Evolutionary conservation across 2,329 filamentous ascomycete species (phyloP), one percentile per base, ranked within the genome.

Genomic region (Aciculosporium take): DNA sequence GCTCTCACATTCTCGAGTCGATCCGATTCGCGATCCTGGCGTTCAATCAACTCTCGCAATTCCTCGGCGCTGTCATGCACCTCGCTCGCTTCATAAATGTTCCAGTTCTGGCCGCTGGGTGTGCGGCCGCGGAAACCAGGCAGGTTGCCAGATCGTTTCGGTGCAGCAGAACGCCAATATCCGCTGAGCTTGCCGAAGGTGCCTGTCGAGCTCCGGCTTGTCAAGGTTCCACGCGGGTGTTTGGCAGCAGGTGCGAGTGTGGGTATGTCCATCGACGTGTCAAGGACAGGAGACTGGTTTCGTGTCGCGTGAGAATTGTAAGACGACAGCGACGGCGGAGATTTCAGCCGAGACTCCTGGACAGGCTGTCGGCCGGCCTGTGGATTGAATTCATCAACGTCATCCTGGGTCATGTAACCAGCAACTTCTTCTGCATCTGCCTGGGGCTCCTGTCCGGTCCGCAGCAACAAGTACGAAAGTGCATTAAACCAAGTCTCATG

Each of bases 401-500:
- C 77, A 37, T 79, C 75, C 20, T 67, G 65, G 1, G 75, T 76
- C 39, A 81, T 69, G 48, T 69, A 67, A 30, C 67, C 68, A 1
- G 68, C 69, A 45, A 72, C 62, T 48, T 71, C 79, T 47, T 84
- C 72, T 4, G 72, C 68, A 49, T 77, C 74, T 6, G 73, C 66
- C 39, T 74, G 71, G n/a, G 67, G 72, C 29, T 81, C 79, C 17
- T 72, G 67, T 25, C 76, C 71, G 21, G 80, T 87, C 35, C 88
- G 79, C 24, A 94, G 71, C 28, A 96, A 72, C 12, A 98, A 73
- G 58, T 98, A 98, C 1, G 86, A 94, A 41, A 98, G 70, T 0
- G 91, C 88, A 55, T 96, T 96, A 71, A 91, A 94, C 91, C 91
- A 98, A 1, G 88, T 96, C 65, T 98, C 91, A 56, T 98, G 91